Conservation (phyloP, 768 basidiomycete genomes). For the Clitopilus hobsonii region DNA sequence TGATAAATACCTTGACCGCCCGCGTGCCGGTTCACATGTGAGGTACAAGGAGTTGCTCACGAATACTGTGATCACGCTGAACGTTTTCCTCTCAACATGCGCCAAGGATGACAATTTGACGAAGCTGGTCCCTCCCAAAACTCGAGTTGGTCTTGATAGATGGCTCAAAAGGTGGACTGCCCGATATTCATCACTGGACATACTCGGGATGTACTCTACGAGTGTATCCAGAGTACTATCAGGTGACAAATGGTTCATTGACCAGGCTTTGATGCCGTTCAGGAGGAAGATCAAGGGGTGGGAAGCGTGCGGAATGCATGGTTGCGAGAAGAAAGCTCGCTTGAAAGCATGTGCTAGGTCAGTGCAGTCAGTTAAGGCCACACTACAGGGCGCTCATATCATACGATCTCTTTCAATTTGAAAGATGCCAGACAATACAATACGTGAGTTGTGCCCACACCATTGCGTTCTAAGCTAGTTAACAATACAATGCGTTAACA, state of each 20-base stretch:
- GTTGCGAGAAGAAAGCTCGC: slow-evolving; percentile 3
- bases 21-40: too few species aligned
- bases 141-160: background rate
- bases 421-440: slow-evolving; percentile 11
- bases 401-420: background rate
- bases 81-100: too few species aligned
- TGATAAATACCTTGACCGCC: slow-evolving; percentile 7
- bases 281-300: slow-evolving; percentile 7
- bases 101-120: background rate
- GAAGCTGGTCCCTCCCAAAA: background rate
- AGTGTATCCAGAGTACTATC: slow-evolving; percentile 1
- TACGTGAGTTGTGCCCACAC: slow-evolving; percentile 6
- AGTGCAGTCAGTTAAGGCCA: background rate
- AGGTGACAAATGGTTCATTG: background rate
- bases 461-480: too few species aligned
- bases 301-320: slow-evolving; percentile 9
- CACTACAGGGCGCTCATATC: background rate
- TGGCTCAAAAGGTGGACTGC: background rate
- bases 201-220: slow-evolving; percentile 1
- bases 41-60: too few species aligned
- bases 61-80: too few species aligned
- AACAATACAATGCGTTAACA: too few species aligned
- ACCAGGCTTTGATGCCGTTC: slow-evolving; percentile 1
- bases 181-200: background rate
- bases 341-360: slow-evolving; percentile 9